These are phyloP conservation scores for Ceratocystiopsis sp. DNA, from an alignment of 2,329 filamentous ascomycete species.

Conservation along the genomic window DNA sequence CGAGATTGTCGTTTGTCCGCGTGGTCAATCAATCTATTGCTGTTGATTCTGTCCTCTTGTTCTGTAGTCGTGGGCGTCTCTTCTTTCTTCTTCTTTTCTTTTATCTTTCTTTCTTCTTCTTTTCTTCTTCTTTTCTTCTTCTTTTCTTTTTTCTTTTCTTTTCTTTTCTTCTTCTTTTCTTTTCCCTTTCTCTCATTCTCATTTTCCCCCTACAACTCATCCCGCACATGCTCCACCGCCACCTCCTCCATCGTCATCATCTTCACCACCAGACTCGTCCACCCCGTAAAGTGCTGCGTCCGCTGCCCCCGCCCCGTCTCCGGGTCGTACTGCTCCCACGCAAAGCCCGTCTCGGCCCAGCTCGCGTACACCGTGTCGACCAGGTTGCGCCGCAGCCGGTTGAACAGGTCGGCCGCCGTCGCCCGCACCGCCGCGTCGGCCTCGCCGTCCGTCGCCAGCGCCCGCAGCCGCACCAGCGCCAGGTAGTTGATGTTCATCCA, in stretches of 20 bases:
- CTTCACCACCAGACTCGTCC: constrained; percentile 97
- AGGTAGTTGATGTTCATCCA: constrained; percentile 98
- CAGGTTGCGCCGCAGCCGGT: constrained; percentile 60
- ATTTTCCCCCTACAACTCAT: constrained; percentile 26
- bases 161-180: background rate
- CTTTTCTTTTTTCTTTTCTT: background rate
- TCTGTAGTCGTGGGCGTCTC: no score
- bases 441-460: constrained; percentile 49
- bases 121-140: no score
- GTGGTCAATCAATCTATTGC: no score
- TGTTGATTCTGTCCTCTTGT: no score
- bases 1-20: no score
- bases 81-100: no score
- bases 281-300: constrained; percentile 95
- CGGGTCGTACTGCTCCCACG: constrained; percentile 96
- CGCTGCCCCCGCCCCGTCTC: constrained; percentile 86
- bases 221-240: constrained; percentile 17
- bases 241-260: constrained; percentile 88
- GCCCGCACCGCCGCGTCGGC: constrained; percentile 47
- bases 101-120: no score
- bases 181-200: background rate
- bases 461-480: constrained; percentile 58
- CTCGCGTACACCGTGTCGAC: constrained; percentile 75
- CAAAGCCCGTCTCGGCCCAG: constrained; percentile 86
- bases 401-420: constrained; percentile 59